Base-by-base conservation (phyloP, 2,329 filamentous ascomycete species). In the Harringtonia lauricola region DNA sequence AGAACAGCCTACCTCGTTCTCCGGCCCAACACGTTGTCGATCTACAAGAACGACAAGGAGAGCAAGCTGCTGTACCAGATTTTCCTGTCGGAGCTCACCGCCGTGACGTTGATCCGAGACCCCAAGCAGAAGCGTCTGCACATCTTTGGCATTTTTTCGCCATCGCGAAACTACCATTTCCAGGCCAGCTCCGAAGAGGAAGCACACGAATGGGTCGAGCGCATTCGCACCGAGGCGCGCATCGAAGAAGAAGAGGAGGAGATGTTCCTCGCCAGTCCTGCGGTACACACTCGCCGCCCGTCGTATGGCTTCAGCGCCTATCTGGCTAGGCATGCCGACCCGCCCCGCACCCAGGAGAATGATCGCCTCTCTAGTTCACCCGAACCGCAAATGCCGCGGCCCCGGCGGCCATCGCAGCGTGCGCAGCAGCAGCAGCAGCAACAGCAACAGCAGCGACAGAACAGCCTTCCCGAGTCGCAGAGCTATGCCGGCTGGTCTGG, bases 1-100 rank as follows among this genome's bases (percentile, higher is more conserved):
- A 94, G 94, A 65, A 71, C 82, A 7, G 79, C 89, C 49, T 92
- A 85, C 64, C 71, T 96, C 35, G 92, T 98, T 34, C 75, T 98
- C 37, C 83, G 92, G 49, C 89, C 90, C 1, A 94, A 92, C 54
- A 76, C 86, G 18, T 74, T 98, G 29, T 95, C 86, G 41, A 81
- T 95, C 49, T 98, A 98, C 73, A 94, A 90, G 63, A 84, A 90
- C 58, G 79, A 86, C 54, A 85, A 89, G 54, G 89, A 95, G 65
- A 85, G 83, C 54, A 89, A 89, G 60, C 75, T 98, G 36, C 83
- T 86, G 42, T 83, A 94, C 57, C 89, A 94, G 58, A 79, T 98
- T 56, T 81, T 81, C 56, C 75, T 96, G 33, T 83, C 86, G 36
- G 92, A 98, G 48, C 76, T 96, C 47, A 95, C 89, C 3, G 89